Base-by-base conservation (phyloP, 192 early-diverging fungal genomes). In the Entophlyctis luteolus region DNA sequence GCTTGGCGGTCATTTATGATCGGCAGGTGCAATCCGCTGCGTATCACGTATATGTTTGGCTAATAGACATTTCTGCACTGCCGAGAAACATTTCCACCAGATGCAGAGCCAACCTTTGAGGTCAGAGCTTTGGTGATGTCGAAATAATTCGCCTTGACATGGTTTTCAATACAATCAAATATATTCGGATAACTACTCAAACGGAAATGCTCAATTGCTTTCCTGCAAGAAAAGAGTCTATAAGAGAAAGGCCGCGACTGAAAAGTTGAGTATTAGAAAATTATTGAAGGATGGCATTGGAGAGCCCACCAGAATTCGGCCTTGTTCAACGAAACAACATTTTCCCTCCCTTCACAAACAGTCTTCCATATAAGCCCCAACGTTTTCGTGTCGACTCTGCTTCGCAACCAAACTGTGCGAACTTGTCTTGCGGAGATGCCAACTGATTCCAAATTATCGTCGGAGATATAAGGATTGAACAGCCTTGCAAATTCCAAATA, bases 201-300 rank as follows among this genome's bases (percentile, higher is more conserved):
- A n/a, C n/a, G n/a, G n/a, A n/a, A n/a, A n/a, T n/a, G n/a, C n/a
- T n/a, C n/a, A n/a, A n/a, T n/a, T n/a, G n/a, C n/a, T n/a, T n/a
- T 1, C 69, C 65, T 10, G 47, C 55, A 10, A 78, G 71, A 0
- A 78, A 55, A 20, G 34, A 18, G 42, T 79, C 70, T 73, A 82
- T 81, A 3, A 75, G 38, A 0, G n/a, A 53, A 20, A 53, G 23
- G 50, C 50, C 50, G 23, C 14, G 25, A 58, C 56, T 32, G 2
- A 34, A 58, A 58, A 34, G 33, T 1, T 14, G 38, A 37, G 14
- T 25, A 20, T 14, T 25, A 16, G 25, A 54, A 18, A 23, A 14
- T 0, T 16, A 16, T 25, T 29, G 5, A 36, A n/a, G n/a, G n/a
- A n/a, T n/a, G n/a, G n/a, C n/a, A n/a, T n/a, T n/a, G 56, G 10